Base-by-base conservation (phyloP, 257 asterid genomes). In the Dorcoceras hygrometricum region DNA sequence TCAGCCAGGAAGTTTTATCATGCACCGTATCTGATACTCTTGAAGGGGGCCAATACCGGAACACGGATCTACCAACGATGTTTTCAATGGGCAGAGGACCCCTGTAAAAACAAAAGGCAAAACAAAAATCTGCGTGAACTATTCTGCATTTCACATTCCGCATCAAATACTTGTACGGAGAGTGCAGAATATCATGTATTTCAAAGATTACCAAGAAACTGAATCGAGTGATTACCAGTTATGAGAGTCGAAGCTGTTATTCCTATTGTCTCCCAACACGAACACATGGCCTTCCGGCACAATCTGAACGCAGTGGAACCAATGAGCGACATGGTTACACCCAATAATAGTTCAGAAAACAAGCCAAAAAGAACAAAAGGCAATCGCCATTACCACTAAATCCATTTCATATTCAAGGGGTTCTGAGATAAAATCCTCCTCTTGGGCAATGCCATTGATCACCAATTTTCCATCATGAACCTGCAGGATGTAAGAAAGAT, bases 251-350 rank as follows among this genome's bases (percentile, higher is more conserved):
- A 68, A 86, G 83, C 99, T 93, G 76, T 90, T 86, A 71, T 93
- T 93, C 32, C 99, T 95, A 62, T 93, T 93, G 89, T 93, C 97
- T 63, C 99, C 99, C 86, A 93, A 69, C 68, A 93, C 99, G 61
- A 88, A 93, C 66, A 93, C 99, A 65, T 71, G 84, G 71, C 95
- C 97, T 58, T 88, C 95, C 2, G 99, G 99, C 34, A 93, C 92
- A 71, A 86, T 78, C 98, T 91, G 75, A 34, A 31, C 26, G 68
- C 57, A 71, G 73, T 12, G 58, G 56, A 61, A 59, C 31, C 59
- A 50, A 7, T 31, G 36, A 31, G 10, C 7, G 10, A 19, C 60
- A 54, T 66, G 62, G 29, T 70, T 68, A 62, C 36, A 22, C 51
- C 65, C 4, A 28, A 23, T 20, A 26, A 62, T 18, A 11, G 8